Percentiles rank a stretch among this genome's conserved stretches.
Conservation (phyloP, 176 grass and related monocot genomes). For the Triticum dicoccoides region DNA sequence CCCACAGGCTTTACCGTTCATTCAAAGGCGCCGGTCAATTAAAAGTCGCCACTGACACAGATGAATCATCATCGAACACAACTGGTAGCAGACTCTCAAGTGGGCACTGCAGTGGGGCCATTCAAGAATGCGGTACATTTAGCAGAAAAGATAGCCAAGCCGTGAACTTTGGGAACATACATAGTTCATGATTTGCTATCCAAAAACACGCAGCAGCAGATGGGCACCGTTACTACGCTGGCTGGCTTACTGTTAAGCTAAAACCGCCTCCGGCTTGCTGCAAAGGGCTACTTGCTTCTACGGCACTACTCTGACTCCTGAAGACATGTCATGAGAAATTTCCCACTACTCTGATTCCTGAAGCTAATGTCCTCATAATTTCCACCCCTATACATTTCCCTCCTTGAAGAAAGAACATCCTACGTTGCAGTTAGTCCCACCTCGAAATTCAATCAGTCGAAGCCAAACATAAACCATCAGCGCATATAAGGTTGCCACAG, state of each 20-base stretch:
- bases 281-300: slow-evolving; percentile 12
- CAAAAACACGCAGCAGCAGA: background rate
- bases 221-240: background rate
- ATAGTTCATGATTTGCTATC: slow-evolving; percentile 20
- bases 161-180: slow-evolving; percentile 9
- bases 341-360: background rate
- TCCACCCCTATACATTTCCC: background rate
- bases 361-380: slow-evolving; percentile 8
- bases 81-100: background rate
- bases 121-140: background rate
- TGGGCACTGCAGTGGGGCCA: background rate
- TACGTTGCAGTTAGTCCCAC: slow-evolving; percentile 12
- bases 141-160: background rate
- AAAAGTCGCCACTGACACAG: background rate
- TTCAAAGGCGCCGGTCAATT: background rate
- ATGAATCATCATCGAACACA: background rate
- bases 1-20: background rate
- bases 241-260: background rate
- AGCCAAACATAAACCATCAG: background rate
- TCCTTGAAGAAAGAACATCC: background rate
- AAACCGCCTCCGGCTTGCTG: slow-evolving; percentile 2
- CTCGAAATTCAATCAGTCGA: background rate
- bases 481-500: background rate
- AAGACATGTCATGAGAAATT: slow-evolving; percentile 2
- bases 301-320: slow-evolving; percentile 10